Evolutionary conservation across 306 rosid species (phyloP).

Genomic region (Dryas alaskensis): DNA sequence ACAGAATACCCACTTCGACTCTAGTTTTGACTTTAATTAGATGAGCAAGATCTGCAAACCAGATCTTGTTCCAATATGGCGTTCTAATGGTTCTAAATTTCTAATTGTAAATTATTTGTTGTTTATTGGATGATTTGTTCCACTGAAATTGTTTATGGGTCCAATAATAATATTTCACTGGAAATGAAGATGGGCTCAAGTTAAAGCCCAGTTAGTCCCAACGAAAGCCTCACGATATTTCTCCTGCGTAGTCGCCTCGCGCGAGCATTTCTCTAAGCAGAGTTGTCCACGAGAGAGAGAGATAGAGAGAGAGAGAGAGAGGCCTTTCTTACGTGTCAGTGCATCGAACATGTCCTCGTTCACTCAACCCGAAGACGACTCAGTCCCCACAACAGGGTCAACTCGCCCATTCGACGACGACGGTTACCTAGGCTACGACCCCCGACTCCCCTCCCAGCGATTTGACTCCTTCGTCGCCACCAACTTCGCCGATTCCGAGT

Average conservation of each 20-base stretch:
- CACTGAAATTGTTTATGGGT: no score
- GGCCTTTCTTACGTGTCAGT: neutral
- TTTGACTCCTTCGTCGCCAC: conserved; percentile 30
- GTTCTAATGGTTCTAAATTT: no score
- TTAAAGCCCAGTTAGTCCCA: no score
- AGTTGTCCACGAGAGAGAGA: neutral
- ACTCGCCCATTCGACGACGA: conserved; percentile 36
- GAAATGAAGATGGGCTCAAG: no score
- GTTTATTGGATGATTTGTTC: no score
- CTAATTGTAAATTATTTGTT: no score
- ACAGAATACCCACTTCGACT: no score
- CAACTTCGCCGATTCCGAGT: conserved; percentile 29
- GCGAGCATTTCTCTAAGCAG: neutral
- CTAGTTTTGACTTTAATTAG: no score
- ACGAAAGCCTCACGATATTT: neutral
- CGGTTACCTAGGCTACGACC: conserved; percentile 26
- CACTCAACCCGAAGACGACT: conserved; percentile 22
- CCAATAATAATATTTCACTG: no score
- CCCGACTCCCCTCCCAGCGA: conserved; percentile 24
- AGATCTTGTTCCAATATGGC: no score
- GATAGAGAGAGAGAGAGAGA: neutral
- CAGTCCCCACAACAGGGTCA: conserved; percentile 24
- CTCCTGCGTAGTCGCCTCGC: neutral
- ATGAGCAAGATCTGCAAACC: no score
- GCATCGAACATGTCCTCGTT: conserved; percentile 31